These are phyloP conservation scores for Pyrenophora seminiperda DNA, from an alignment of 2,329 filamentous ascomycete species.

Conservation along the genomic window DNA sequence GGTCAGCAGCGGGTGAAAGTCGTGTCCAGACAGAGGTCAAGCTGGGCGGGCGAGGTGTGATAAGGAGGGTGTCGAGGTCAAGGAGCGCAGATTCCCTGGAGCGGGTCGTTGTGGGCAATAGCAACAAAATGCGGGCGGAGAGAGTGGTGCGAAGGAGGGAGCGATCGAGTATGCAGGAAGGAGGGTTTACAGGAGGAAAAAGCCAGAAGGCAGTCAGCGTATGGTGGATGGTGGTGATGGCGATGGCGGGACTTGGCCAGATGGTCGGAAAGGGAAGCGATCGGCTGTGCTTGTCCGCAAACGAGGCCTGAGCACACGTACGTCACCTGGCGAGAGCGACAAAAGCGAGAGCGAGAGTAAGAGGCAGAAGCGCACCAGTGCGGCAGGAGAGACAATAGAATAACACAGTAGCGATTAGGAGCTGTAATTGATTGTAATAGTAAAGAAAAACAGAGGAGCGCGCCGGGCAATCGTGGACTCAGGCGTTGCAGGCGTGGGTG, in stretches of 20 bases:
- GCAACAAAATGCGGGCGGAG: conserved; percentile 41
- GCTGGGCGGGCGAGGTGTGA: conserved; percentile 27
- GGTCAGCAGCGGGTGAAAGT: conserved; percentile 28
- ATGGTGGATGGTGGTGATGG: conserved; percentile 21
- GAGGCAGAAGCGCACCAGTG: conserved; percentile 1
- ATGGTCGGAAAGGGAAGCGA: conserved; percentile 29
- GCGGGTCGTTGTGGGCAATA: conserved; percentile 34
- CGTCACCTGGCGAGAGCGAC: conserved; percentile 32
- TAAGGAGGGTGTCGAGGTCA: conserved; percentile 45
- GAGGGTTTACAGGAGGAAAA: conserved; percentile 20
- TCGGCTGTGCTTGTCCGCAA: conserved; percentile 35
- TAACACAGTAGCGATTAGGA: too few species aligned
- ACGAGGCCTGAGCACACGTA: conserved; percentile 33
- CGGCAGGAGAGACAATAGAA: too few species aligned
- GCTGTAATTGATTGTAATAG: background rate
- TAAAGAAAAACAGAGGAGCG: conserved; percentile 5
- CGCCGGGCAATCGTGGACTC: conserved; percentile 9
- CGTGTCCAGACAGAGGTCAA: conserved; percentile 23
- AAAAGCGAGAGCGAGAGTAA: background rate
- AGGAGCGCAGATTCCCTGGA: conserved; percentile 48
- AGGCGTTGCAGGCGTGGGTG: conserved; percentile 10
- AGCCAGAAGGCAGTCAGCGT: conserved; percentile 23
- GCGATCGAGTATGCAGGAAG: conserved; percentile 38
- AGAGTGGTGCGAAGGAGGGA: conserved; percentile 47
- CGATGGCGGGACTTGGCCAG: conserved; percentile 29